Conservation (phyloP, 2,329 filamentous ascomycete genomes). For the Fusarium nelsonii region DNA sequence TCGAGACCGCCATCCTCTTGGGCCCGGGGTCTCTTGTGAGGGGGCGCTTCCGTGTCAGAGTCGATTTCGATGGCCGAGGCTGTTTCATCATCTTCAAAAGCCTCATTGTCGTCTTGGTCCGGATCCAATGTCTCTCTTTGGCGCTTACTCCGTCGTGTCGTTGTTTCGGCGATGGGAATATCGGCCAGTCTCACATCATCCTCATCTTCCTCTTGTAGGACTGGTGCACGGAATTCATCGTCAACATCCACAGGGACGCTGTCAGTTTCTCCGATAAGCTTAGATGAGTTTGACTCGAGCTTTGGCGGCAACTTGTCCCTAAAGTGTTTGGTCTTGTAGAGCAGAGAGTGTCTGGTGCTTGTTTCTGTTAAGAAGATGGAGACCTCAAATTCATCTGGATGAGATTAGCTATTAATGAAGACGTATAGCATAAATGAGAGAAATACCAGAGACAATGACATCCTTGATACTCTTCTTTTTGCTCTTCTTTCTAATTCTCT, state of each 20-base stretch:
- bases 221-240: constrained; percentile 51
- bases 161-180: constrained; percentile 49
- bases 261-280: constrained; percentile 68
- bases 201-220: constrained; percentile 65
- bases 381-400: constrained; percentile 91
- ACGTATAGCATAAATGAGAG: not conserved
- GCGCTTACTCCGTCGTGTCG: constrained; percentile 48
- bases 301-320: constrained; percentile 66
- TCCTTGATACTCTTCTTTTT: constrained; percentile 90
- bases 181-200: constrained; percentile 52
- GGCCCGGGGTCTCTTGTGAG: constrained; percentile 60
- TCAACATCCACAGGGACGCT: constrained; percentile 68
- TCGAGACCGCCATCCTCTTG: constrained; percentile 49
- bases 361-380: constrained; percentile 93
- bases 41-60: constrained; percentile 57
- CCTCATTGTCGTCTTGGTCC: constrained; percentile 51
- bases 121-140: constrained; percentile 44
- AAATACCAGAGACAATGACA: constrained; percentile 80
- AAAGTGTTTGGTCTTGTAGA: constrained; percentile 87
- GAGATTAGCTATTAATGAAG: constrained; percentile 30
- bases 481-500: constrained; percentile 67
- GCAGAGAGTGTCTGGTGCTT: constrained; percentile 83
- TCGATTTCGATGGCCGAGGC: constrained; percentile 55
- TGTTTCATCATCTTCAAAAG: constrained; percentile 53
- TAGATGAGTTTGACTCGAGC: constrained; percentile 72